Base-by-base conservation (phyloP, 768 basidiomycete genomes). In the Naganishia kalamii region DNA sequence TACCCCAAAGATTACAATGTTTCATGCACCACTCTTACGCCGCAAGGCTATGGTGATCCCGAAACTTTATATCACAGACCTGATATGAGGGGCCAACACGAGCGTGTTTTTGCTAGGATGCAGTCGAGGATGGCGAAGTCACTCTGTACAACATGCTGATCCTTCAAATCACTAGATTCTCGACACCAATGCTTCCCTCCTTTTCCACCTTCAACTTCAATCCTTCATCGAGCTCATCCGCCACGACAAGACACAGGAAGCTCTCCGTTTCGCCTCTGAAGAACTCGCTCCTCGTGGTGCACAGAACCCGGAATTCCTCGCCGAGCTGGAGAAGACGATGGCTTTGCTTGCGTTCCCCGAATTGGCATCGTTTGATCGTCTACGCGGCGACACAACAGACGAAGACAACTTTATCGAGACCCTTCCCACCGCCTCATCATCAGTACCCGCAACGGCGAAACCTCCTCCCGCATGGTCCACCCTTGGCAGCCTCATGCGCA, bases 11-110 rank as follows among this genome's bases (percentile, higher is more conserved):
- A 94, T 94, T 92, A 87, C 81, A 90, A 72, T 74, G 77, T 85
- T 87, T 88, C 90, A 96, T 96, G 93, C 92, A 96, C 93, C 92
- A 94, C 91, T 87, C 92, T 85, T 83, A 96, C 80, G 74, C 74
- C 77, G 63, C 29, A 60, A 85, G 88, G 85, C 87, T 83, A 81
- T 92, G 92, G 89, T 87, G 92, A 84, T 79, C 84, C 82, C 82
- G 85, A 87, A 87, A 87, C 88, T 90, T 89, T 88, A 83, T 80
- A 68, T 72, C 74, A 77, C 76, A 77, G 76, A 77, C 76, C 76
- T 77, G 75, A 75, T 74, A 77, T 77, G 76, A 77, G 76, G 72
- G 57, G 33, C 70, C 54, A 41, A 57, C 51, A 57, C 37, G 40
- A 57, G 8, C 15, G 37, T 57, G 54, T 57, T 33, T 57, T 57